Base-by-base conservation (phyloP, 495 filamentous ascomycete species). In the Astrocystis sublimbata region DNA sequence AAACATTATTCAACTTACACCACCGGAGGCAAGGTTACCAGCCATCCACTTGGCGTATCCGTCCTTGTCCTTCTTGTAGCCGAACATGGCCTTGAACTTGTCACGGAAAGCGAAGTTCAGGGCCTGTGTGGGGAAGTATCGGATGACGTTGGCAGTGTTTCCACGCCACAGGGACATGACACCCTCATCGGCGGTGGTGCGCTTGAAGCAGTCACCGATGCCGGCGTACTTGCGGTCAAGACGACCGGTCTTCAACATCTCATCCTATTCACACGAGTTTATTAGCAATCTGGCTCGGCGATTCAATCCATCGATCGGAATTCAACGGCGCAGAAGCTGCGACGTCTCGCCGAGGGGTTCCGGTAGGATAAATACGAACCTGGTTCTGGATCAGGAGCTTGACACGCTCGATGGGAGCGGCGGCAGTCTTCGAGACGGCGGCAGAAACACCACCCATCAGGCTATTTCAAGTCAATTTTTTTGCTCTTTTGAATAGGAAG, bases 331-430 rank as follows among this genome's bases (percentile, higher is more conserved):
- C 21, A 10, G 15, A 24, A n/a, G 3, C n/a, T n/a, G n/a, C n/a
- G n/a, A n/a, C n/a, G n/a, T n/a, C 46, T 24, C 33, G 33, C 9
- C 30, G 10, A 26, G 10, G 35, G 1, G 8, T n/a, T 40, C 5
- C 2, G 5, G 4, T 1, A 23, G 5, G 4, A 13, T 40, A 36
- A 26, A 6, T 9, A 81, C 91, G 63, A 87, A 97, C 93, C 89
- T 98, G 94, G 86, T 98, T 98, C 87, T 98, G 94, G 86, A 98
- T 96, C 73, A 98, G 91, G 75, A 98, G 94, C 92, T 98, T 98
- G 84, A 98, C 89, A 91, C 94, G 94, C 92, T 98, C 94, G 73
- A 98, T 98, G 81, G 94, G 94, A 83, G 94, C 94, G 79, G 94
- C 94, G 75, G 96, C 96, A 70, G 94, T 98, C 90, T 98, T 98